These are phyloP conservation scores for Pseudotsuga menziesii DNA, from an alignment of 75 land plant species.

Conservation along the genomic window DNA sequence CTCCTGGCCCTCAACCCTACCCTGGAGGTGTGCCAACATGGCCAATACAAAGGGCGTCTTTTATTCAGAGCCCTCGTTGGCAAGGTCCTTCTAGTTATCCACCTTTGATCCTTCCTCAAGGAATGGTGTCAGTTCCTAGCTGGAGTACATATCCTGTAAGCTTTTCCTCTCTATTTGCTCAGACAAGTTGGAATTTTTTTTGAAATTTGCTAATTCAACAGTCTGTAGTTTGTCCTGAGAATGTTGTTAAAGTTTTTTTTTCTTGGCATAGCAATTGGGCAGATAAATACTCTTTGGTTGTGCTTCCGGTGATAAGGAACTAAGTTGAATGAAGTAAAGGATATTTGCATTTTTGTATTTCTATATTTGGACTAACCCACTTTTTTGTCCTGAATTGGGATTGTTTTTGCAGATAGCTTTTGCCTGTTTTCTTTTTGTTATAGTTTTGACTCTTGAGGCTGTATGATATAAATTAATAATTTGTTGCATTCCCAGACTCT, in stretches of 20 bases:
- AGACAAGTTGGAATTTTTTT: neutral
- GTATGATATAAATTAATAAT: neutral
- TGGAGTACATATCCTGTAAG: slow-evolving; percentile 61
- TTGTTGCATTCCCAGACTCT: neutral
- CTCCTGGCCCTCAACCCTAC: slow-evolving; percentile 55
- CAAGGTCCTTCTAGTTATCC: slow-evolving; percentile 82
- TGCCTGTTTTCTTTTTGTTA: neutral
- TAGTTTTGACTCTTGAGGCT: neutral
- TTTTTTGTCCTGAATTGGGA: neutral
- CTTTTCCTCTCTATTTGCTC: slow-evolving; percentile 4
- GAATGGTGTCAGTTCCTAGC: slow-evolving; percentile 72
- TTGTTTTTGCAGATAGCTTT: slow-evolving; percentile 2
- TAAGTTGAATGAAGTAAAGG: neutral
- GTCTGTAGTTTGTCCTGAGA: neutral
- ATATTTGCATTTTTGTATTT: neutral
- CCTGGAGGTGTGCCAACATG: slow-evolving; percentile 47
- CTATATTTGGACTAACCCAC: neutral
- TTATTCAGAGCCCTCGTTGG: slow-evolving; percentile 66
- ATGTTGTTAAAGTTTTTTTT: neutral
- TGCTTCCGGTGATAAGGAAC: neutral
- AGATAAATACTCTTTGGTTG: neutral
- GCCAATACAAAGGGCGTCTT: slow-evolving; percentile 57
- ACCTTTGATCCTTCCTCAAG: slow-evolving; percentile 73
- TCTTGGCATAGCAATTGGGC: neutral
- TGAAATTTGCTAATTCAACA: neutral